Evolutionary conservation across 2,329 filamentous ascomycete species (phyloP).

Genomic region (Drechslerella stenobrocha): DNA sequence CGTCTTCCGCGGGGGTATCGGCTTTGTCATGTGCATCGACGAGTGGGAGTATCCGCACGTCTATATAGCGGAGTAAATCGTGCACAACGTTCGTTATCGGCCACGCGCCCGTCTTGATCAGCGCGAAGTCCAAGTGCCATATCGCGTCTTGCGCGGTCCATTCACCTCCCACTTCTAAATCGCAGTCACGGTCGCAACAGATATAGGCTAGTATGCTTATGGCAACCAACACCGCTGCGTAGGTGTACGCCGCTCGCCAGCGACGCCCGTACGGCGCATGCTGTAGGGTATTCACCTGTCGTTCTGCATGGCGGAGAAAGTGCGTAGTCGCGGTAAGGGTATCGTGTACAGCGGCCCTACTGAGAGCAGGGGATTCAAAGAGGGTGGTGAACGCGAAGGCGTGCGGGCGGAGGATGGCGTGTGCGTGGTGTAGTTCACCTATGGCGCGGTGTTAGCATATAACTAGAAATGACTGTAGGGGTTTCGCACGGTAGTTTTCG

Average conservation of each 20-base stretch:
- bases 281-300: conserved; percentile 36
- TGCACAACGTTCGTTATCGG: conserved; percentile 19
- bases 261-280: conserved; percentile 19
- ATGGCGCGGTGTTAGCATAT: no score
- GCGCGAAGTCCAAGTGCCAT: conserved; percentile 40
- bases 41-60: conserved; percentile 9
- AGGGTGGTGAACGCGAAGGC: background rate
- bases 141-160: conserved; percentile 36
- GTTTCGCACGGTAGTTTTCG: conserved; percentile 30
- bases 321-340: conserved; percentile 9
- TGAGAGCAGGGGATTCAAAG: background rate
- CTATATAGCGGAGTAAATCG: conserved; percentile 15
- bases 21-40: no score
- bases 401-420: background rate
- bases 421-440: conserved; percentile 1
- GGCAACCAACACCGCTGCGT: conserved; percentile 11
- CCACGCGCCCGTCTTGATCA: conserved; percentile 41
- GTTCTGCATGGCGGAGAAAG: conserved; percentile 30
- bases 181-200: background rate
- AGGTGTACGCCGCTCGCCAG: conserved; percentile 34
- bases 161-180: background rate
- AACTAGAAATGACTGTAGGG: no score
- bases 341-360: no score
- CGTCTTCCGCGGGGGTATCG: no score
- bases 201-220: conserved; percentile 13